Conservation (phyloP, 495 filamentous ascomycete species). For the Penicillium robsamsonii region DNA sequence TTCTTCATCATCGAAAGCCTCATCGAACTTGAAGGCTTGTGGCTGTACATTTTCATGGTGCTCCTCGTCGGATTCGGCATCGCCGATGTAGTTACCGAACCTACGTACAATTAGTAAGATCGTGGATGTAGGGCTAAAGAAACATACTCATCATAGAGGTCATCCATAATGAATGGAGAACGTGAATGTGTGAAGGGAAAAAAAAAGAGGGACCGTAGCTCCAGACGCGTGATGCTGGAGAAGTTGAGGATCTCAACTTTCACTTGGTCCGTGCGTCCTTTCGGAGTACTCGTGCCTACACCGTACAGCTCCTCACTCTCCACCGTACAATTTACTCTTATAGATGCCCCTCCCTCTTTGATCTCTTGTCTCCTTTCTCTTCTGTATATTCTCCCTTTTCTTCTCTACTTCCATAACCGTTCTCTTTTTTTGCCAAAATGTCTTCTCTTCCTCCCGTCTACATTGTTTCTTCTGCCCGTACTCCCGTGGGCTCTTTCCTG, state of each 20-base stretch:
- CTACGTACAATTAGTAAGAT: conserved; percentile 39
- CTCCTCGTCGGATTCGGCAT: conserved; percentile 86
- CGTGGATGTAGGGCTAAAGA: background rate
- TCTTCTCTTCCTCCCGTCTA: conserved; percentile 78
- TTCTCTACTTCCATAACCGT: conserved; percentile 3
- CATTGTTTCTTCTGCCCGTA: conserved; percentile 88
- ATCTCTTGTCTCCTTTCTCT: background rate
- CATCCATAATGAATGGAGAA: conserved; percentile 59
- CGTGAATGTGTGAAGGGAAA: background rate
- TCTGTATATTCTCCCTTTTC: background rate
- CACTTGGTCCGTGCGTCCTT: conserved; percentile 30
- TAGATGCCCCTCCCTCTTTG: conserved; percentile 15
- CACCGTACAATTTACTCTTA: conserved; percentile 16
- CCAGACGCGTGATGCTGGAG: conserved; percentile 24
- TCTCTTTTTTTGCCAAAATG: conserved; percentile 20
- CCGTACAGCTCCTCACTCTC: conserved; percentile 34
- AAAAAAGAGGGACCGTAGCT: conserved; percentile 14
- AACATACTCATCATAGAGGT: conserved; percentile 78
- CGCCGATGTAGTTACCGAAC: conserved; percentile 96
- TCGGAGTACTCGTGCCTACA: conserved; percentile 31
- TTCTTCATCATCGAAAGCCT: conserved; percentile 63
- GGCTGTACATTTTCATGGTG: conserved; percentile 65
- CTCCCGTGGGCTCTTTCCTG: conserved; percentile 88
- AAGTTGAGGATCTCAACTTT: conserved; percentile 23
- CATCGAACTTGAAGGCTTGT: conserved; percentile 78